phyloP scores from a whole-genome alignment of 768 basidiomycete species.

The Sporobolomyces roseus region DNA sequence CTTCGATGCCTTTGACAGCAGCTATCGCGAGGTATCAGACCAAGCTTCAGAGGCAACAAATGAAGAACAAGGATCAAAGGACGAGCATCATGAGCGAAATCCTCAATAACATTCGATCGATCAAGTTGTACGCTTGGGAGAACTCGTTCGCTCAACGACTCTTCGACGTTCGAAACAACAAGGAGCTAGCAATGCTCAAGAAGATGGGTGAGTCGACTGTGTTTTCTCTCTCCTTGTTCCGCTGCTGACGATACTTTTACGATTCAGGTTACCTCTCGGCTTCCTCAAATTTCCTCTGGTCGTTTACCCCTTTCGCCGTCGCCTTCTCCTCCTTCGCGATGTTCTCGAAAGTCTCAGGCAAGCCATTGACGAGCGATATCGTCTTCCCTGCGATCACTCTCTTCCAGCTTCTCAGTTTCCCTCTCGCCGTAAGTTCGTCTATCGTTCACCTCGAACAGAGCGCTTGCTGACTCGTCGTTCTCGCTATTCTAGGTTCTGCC shows the following conservation, averaged over 20 bases:
- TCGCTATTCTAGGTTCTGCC: slow-evolving; percentile 2
- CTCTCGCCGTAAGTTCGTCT: slow-evolving; percentile 57
- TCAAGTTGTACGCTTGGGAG: slow-evolving; percentile 91
- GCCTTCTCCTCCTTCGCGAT: slow-evolving; percentile 62
- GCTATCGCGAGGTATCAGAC: slow-evolving; percentile 57
- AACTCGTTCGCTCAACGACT: slow-evolving; percentile 77
- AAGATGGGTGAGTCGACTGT: slow-evolving; percentile 68
- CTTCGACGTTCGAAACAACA: slow-evolving; percentile 71
- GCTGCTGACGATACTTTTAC: neutral
- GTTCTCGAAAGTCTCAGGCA: slow-evolving; percentile 49
- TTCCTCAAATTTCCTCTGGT: slow-evolving; percentile 44
- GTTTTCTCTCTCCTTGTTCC: neutral
- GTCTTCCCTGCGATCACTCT: slow-evolving; percentile 95
- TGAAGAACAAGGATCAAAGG: slow-evolving; percentile 85
- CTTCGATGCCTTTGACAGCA: slow-evolving; percentile 45
- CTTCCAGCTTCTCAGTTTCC: slow-evolving; percentile 82
- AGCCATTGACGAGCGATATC: slow-evolving; percentile 76
- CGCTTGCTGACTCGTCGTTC: too few relatives aligned
- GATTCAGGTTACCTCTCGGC: slow-evolving; percentile 50
- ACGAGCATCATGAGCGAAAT: slow-evolving; percentile 84
- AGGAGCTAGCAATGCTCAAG: slow-evolving; percentile 73
- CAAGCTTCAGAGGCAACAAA: slow-evolving; percentile 74
- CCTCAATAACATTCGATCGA: slow-evolving; percentile 85
- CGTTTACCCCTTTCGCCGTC: slow-evolving; percentile 56
- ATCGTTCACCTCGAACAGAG: neutral